Percentiles rank a stretch among this genome's conserved stretches.
Evolutionary conservation across 495 filamentous ascomycete species (phyloP).

Genomic region (Hypoxylon lienhwacheense): DNA sequence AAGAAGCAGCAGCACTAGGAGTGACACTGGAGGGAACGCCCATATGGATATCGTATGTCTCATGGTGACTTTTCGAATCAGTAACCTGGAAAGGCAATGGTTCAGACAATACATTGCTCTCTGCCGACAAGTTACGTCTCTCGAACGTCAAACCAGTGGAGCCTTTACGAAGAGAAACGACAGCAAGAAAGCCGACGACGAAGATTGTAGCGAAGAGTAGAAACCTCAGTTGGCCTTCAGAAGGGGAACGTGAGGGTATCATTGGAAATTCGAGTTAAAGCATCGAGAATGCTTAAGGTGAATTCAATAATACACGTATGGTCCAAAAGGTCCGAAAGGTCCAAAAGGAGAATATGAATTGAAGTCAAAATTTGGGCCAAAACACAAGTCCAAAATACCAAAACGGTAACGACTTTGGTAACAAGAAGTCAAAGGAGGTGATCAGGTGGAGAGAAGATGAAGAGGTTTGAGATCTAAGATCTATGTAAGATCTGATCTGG

Average conservation of each 20-base stretch:
- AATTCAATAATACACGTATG: too few relatives aligned
- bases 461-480: too few relatives aligned
- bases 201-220: slow-evolving; percentile 14
- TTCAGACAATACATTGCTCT: not conserved
- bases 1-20: slow-evolving; percentile 5
- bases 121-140: not conserved
- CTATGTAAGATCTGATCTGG: too few relatives aligned
- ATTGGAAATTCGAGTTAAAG: slow-evolving; percentile 1
- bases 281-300: slow-evolving; percentile 7
- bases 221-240: slow-evolving; percentile 19
- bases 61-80: not conserved
- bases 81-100: not conserved
- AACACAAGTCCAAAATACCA: slow-evolving; percentile 40
- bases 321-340: slow-evolving; percentile 12
- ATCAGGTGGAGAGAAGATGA: not conserved
- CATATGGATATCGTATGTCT: slow-evolving; percentile 15
- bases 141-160: not conserved
- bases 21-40: slow-evolving; percentile 1
- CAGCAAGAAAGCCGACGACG: slow-evolving; percentile 14
- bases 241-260: slow-evolving; percentile 19
- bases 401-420: slow-evolving; percentile 19
- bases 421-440: slow-evolving; percentile 13
- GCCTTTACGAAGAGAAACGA: not conserved
- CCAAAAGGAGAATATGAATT: too few relatives aligned
- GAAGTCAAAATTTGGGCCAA: slow-evolving; percentile 35